Evolutionary conservation across 305 asterid species (phyloP), one percentile per base, ranked within the genome.

Genomic region (Fraxinus baroniana): DNA sequence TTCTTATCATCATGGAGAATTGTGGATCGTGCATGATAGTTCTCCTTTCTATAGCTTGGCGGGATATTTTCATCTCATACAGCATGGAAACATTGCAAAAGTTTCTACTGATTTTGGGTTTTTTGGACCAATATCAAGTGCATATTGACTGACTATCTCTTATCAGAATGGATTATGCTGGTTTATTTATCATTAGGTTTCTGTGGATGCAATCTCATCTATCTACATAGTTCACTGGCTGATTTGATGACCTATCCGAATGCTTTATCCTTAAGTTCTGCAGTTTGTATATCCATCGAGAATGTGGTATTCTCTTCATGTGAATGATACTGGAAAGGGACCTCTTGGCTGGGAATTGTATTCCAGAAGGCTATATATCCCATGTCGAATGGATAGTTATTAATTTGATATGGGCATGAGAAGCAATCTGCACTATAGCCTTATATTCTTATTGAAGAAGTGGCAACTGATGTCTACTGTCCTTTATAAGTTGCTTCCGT

Each of bases 131-230:
- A 72, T 74, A 74, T 49, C 60, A 41, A 41, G 77, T 83, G 76
- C 80, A 70, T 79, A 72, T 72, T 82, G 22, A 81, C 86, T 81
- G 87, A 87, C 84, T 84, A 83, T 86, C 84, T 86, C 85, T 90
- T 88, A 85, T 87, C 93, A 83, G 92, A 90, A 79, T 86, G 92
- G 90, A 82, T 83, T 86, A 17, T 90, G 90, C 92, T 79, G 92
- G 83, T 93, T 91, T 91, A 83, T 89, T 88, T 86, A 84, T 84
- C 93, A 78, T 87, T 86, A 85, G 83, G 85, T 84, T 85, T 82
- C 86, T 74, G 62, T 82, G 91, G 92, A 76, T 18, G 70, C 79
- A 49, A 79, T 79, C 78, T 64, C 49, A 41, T 41, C 77, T 57
- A 35, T 82, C 44, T 84, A 15, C 76, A 12, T 87, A 85, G 78